Conservation (phyloP, 192 early-diverging fungal genomes). For the Coemansia sp. region DNA sequence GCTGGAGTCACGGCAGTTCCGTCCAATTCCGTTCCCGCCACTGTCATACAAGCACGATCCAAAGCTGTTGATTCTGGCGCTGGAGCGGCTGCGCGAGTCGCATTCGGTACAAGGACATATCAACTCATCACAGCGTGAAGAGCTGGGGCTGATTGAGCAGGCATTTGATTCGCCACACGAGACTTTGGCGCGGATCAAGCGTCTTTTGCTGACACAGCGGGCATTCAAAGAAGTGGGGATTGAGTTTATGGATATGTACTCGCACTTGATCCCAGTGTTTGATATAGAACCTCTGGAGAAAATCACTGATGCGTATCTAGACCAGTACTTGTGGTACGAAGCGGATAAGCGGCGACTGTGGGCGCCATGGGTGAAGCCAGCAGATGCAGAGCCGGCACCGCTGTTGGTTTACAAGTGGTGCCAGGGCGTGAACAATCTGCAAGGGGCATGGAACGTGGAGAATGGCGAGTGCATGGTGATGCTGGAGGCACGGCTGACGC, state of each 20-base stretch:
- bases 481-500: conserved; percentile 90
- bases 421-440: conserved; percentile 97
- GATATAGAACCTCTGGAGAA: conserved; percentile 99
- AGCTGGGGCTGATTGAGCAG: conserved; percentile 96
- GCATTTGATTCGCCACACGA: conserved; percentile 96
- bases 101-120: conserved; percentile 93
- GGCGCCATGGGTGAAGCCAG: conserved; percentile 99
- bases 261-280: conserved; percentile 95
- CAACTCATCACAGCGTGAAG: conserved; percentile 95
- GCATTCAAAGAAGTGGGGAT: conserved; percentile 99
- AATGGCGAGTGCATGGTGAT: conserved; percentile 94
- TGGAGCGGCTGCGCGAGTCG: conserved; percentile 93
- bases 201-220: conserved; percentile 91
- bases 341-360: conserved; percentile 96
- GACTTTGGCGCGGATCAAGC: conserved; percentile 75
- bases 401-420: conserved; percentile 97
- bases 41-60: conserved; percentile 99
- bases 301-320: conserved; percentile 97
- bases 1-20: conserved; percentile 96
- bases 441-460: conserved; percentile 89
- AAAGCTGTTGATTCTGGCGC: conserved; percentile 93
- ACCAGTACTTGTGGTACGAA: conserved; percentile 99
- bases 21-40: conserved; percentile 98
- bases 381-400: conserved; percentile 95
- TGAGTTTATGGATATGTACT: conserved; percentile 99